Evolutionary conservation across 768 basidiomycete genomes (phyloP), one percentile per base, ranked within the genome.

Genomic region (Lentinula aciculospora): DNA sequence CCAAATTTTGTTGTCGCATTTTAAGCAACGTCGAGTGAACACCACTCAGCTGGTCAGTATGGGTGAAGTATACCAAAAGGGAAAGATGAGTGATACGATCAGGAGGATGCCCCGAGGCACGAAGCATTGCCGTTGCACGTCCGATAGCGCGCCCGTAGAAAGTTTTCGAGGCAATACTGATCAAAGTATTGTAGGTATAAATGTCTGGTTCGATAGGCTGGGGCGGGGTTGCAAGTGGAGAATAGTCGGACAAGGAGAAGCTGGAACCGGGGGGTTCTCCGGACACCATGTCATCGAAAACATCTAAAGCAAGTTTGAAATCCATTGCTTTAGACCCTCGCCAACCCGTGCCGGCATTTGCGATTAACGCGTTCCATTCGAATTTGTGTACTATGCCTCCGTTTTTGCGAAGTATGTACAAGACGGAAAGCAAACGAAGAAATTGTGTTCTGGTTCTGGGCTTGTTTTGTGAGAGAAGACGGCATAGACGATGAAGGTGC

Each of bases 311-410:
- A 28, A 75, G 73, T 57, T 79, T 75, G 70, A 86, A 86, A 60
- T 89, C 84, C 58, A 78, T 78, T 50, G 73, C 60, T 27, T 74
- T 70, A 40, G 82, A 81, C 66, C 78, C 83, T 57, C 88, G 78
- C 72, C 79, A 83, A 3, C 88, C 86, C 59, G 78, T 80, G 15
- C 84, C 89, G 0, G 85, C 83, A 65, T 75, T 77, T 62, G 86
- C 78, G 59, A 92, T 80, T 45, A 93, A 76, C 7, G 81, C 74
- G 66, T 92, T 92, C 88, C 90, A 92, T 67, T 91, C 82, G 76
- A 82, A 83, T n/a, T 72, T 63, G 61, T 80, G 74, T 31, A 90
- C 67, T 10, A 56, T 71, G 23, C 83, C 86, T 12, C 82, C 84
- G n/a, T 72, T 74, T 21, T 69, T 70, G 58, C 78, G 81, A 39